Evolutionary conservation across 2,329 filamentous ascomycete genomes (phyloP), one percentile per base, ranked within the genome.

Genomic region (Aspergillus sp.): DNA sequence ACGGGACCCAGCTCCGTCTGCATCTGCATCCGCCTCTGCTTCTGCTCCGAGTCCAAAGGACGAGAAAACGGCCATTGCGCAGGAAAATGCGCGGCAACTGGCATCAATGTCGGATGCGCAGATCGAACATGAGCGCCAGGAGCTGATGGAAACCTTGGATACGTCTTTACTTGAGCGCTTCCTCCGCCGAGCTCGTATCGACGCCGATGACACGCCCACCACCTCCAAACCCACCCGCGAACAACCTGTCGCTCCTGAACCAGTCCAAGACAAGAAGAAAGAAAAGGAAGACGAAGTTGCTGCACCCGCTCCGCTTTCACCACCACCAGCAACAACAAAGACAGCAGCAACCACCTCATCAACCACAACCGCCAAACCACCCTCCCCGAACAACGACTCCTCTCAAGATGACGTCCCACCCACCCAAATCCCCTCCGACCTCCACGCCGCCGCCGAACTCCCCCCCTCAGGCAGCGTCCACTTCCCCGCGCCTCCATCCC

Each of bases 31-130:
- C 23, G 5, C 66, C 58, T 19, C 56, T 59, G 21, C 57, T 47
- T 27, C 62, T 27, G 54, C n/a, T 3, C 25, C 59, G 13, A 39
- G 23, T 30, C 23, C 41, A 15, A 50, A 55, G 39, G 80, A 83
- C 47, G 92, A 96, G 71, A 87, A 86, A 70, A 79, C 80, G 63
- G 82, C 84, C 5, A 98, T 99, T 73, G 90, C 94, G 70, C 83
- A 87, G 66, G 92, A 98, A 74, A 99, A 98, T 70, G 85, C 79
- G 48, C 83, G 87, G 60, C 85, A 85, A 62, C 75, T 99, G 50
- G 88, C 87, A 13, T 81, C 82, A 25, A 97, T 99, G 95, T 90
- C 90, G 1, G 79, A 86, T 0, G 84, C 86, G 39, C 91, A 97
- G 75, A 96, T 98, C 60, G 87, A 90, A 63, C 82, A 88, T 66